These are phyloP conservation scores for Pseudogymnoascus sp. DNA, from an alignment of 2,329 filamentous ascomycete species.

Conservation along the genomic window DNA sequence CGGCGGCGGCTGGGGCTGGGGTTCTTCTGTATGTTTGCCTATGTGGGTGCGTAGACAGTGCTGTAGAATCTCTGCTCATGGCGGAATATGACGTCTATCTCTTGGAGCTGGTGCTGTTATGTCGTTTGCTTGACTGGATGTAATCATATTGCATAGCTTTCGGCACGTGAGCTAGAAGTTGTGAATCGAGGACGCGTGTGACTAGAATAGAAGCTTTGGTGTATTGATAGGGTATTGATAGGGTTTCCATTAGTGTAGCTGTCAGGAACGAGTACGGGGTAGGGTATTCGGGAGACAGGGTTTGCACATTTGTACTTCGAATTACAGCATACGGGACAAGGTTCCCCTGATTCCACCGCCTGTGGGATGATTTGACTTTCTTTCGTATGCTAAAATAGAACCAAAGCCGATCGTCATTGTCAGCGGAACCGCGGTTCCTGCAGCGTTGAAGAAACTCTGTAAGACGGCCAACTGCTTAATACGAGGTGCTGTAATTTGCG, in stretches of 20 bases:
- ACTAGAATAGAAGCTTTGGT: background rate
- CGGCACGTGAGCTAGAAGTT: background rate
- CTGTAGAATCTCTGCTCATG: conserved; percentile 1
- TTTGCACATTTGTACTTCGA: background rate
- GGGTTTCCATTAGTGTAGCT: background rate
- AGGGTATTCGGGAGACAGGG: background rate
- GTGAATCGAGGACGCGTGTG: background rate
- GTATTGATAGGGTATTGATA: background rate
- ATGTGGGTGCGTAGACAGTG: background rate
- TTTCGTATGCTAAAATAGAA: background rate
- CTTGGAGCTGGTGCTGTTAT: background rate
- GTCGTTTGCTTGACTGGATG: background rate
- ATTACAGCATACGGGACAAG: background rate
- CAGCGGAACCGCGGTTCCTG: background rate
- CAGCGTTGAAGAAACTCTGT: background rate
- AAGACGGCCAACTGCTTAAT: background rate
- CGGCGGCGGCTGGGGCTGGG: background rate
- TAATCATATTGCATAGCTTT: background rate
- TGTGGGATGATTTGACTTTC: background rate
- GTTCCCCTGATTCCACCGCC: background rate
- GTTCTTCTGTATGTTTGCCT: background rate
- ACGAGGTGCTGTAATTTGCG: background rate
- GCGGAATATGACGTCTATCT: background rate
- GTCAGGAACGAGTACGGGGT: background rate
- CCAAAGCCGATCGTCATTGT: background rate